These are phyloP conservation scores for Calonectria multiphialidica DNA, from an alignment of 2,329 filamentous ascomycete species.

Conservation along the genomic window DNA sequence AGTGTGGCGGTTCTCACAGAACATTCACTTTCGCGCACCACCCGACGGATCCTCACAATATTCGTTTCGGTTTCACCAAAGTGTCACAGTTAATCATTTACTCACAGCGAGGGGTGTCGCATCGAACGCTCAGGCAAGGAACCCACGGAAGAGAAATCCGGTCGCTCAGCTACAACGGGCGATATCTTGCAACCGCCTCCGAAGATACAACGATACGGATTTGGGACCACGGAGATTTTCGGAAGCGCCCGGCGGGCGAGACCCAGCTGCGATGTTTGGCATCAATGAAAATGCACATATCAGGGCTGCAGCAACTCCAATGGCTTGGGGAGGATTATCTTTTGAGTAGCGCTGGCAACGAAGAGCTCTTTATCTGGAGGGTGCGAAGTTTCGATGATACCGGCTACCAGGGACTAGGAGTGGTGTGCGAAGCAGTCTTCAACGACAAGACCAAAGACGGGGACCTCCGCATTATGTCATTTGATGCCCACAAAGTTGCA, in stretches of 20 bases:
- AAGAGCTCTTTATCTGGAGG: conserved; percentile 91
- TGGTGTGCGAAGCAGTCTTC: conserved; percentile 68
- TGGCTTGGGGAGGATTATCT: conserved; percentile 82
- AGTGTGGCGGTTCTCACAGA: conserved; percentile 88
- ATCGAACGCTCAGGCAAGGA: conserved; percentile 72
- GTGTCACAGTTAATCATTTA: conserved; percentile 66
- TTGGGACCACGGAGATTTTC: conserved; percentile 62
- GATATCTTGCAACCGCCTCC: conserved; percentile 73
- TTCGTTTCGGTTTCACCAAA: conserved; percentile 81
- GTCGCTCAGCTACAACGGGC: conserved; percentile 59
- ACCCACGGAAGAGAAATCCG: conserved; percentile 88
- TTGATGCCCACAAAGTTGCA: conserved; percentile 66
- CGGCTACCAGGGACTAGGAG: conserved; percentile 62
- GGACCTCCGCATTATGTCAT: conserved; percentile 86
- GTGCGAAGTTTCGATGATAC: conserved; percentile 64
- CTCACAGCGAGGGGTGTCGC: conserved; percentile 52
- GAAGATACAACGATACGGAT: conserved; percentile 84
- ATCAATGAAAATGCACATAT: conserved; percentile 81
- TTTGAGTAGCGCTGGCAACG: conserved; percentile 87
- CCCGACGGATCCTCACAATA: conserved; percentile 45
- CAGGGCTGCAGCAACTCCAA: conserved; percentile 83
- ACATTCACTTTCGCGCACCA: conserved; percentile 70
- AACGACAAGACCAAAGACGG: conserved; percentile 62
- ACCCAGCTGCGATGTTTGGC: conserved; percentile 63
- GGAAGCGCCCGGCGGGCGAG: conserved; percentile 5